Conservation (phyloP, 345 rosid species). For the Sonneratia caseolaris region DNA sequence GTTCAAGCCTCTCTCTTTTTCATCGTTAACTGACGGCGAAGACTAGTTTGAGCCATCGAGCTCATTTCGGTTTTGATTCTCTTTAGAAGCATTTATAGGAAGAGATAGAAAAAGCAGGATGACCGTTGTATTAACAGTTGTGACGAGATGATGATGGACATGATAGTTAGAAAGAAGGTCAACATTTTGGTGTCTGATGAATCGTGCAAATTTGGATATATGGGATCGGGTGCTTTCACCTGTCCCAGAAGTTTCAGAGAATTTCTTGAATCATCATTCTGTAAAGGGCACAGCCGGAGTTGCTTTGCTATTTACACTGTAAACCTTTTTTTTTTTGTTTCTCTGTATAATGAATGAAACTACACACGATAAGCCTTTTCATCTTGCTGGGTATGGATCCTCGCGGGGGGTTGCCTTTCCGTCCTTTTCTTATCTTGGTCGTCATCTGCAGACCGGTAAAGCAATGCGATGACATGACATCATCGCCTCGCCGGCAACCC, state of each 20-base stretch:
- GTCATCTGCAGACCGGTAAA: too few relatives aligned
- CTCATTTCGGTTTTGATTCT: slow-evolving; percentile 1
- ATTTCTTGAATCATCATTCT: not conserved
- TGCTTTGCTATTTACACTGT: not conserved
- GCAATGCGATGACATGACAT: too few relatives aligned
- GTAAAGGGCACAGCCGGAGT: not conserved
- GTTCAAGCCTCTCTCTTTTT: slow-evolving; percentile 80
- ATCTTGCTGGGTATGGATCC: too few relatives aligned
- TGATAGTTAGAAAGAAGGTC: not conserved
- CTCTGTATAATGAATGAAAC: not conserved
- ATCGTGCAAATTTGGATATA: not conserved
- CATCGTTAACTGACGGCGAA: slow-evolving; percentile 52
- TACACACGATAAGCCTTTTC: too few relatives aligned
- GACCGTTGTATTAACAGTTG: not conserved
- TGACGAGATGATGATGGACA: not conserved
- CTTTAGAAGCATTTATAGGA: not conserved
- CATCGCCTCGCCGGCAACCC: too few relatives aligned
- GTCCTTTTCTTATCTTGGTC: too few relatives aligned
- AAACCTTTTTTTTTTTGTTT: not conserved
- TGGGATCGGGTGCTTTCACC: not conserved
- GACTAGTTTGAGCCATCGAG: slow-evolving; percentile 22
- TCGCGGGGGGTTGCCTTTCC: too few relatives aligned
- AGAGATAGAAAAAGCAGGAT: not conserved
- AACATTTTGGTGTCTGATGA: not conserved
- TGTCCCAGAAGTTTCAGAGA: not conserved